Evolutionary conservation across 2,329 filamentous ascomycete species (phyloP).

Genomic region (Fusarium verticillioides): DNA sequence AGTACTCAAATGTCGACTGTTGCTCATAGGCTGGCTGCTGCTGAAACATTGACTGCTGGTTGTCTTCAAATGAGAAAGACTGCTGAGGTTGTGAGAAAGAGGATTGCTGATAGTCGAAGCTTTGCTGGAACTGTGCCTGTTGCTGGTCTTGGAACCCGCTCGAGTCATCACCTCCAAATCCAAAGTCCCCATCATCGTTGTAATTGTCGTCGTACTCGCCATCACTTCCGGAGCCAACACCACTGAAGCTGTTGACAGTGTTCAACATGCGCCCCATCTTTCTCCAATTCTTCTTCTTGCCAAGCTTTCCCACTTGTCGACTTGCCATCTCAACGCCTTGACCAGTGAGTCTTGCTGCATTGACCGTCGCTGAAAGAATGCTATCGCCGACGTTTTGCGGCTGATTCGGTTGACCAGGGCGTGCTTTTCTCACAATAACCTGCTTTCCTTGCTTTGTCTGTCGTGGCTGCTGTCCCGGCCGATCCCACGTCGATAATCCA

Average conservation of each 20-base stretch:
- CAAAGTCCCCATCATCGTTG: slow-evolving; percentile 4
- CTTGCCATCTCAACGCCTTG: slow-evolving; percentile 33
- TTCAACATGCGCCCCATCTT: slow-evolving; percentile 34
- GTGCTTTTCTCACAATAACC: background rate
- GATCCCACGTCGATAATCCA: slow-evolving; percentile 43
- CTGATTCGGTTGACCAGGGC: slow-evolving; percentile 9
- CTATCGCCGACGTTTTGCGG: slow-evolving; percentile 18
- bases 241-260: slow-evolving; percentile 6
- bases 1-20: slow-evolving; percentile 17
- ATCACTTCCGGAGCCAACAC: slow-evolving; percentile 10
- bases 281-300: slow-evolving; percentile 43
- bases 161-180: background rate
- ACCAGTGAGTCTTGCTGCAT: slow-evolving; percentile 34
- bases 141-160: slow-evolving; percentile 14
- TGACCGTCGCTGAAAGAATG: slow-evolving; percentile 32
- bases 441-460: slow-evolving; percentile 5
- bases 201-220: slow-evolving; percentile 9
- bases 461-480: slow-evolving; percentile 44
- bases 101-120: slow-evolving; percentile 16
- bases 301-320: slow-evolving; percentile 42
- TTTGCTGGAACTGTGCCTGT: slow-evolving; percentile 28
- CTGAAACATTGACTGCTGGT: slow-evolving; percentile 16
- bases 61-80: background rate
- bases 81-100: slow-evolving; percentile 15
- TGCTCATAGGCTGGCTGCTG: slow-evolving; percentile 26